Evolutionary conservation across 1,284 basidiomycete species (phyloP).

Genomic region (Ceratorhiza oryzae-sativae): DNA sequence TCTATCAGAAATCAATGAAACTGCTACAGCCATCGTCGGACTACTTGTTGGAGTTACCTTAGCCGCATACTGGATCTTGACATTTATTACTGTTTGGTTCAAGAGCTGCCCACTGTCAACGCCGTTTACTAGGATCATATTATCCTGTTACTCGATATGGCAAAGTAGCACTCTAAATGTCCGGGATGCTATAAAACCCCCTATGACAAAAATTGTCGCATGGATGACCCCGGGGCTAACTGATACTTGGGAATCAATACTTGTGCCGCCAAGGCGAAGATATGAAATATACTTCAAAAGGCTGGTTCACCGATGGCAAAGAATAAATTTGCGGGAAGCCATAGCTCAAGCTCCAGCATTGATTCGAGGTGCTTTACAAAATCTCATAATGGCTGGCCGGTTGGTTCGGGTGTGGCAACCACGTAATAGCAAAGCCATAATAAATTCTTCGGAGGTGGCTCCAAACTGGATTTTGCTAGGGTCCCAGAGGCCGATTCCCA

Average conservation of each 20-base stretch:
- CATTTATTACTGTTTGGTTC: neutral
- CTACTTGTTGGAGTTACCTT: neutral
- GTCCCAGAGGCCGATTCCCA: neutral
- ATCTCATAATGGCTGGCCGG: neutral
- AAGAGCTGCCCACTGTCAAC: neutral
- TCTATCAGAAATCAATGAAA: neutral
- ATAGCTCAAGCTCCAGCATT: neutral
- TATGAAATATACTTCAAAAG: neutral
- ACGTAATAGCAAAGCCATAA: neutral
- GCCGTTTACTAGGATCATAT: neutral
- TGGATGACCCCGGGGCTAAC: neutral
- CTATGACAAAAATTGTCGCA: neutral
- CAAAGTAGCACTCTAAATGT: too few relatives aligned
- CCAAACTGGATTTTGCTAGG: neutral
- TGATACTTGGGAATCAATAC: neutral
- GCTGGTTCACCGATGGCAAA: neutral
- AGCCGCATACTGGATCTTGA: neutral
- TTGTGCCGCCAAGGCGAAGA: neutral
- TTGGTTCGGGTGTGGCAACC: too few relatives aligned
- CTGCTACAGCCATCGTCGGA: neutral
- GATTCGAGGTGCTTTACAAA: neutral
- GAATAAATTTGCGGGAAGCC: neutral
- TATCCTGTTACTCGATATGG: neutral
- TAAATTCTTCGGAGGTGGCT: neutral
- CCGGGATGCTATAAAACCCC: neutral